Percentiles rank a stretch among this genome's conserved stretches.
Conservation (phyloP, 1,139 yeast species). For the Arxiozyma telluris region DNA sequence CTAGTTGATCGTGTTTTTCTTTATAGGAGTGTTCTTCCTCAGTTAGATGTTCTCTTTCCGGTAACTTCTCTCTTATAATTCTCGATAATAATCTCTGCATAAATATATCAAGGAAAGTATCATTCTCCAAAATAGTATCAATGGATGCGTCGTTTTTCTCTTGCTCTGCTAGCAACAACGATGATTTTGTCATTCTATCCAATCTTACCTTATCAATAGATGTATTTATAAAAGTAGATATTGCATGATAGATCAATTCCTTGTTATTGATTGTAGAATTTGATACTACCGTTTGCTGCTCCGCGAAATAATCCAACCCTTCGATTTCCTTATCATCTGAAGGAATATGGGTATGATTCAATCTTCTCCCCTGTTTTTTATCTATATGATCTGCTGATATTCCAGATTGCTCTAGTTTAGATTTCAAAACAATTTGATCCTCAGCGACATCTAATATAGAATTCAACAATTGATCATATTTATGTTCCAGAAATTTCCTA, state of each 20-base stretch:
- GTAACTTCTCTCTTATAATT: slow-evolving; percentile 40
- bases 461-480: slow-evolving; percentile 22
- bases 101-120: slow-evolving; percentile 51
- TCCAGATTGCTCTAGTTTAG: slow-evolving; percentile 12
- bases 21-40: slow-evolving; percentile 25
- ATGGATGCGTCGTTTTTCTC: neutral
- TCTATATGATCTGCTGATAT: slow-evolving; percentile 5
- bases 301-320: neutral
- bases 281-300: slow-evolving; percentile 33
- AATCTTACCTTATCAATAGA: slow-evolving; percentile 39
- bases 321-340: neutral
- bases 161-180: neutral
- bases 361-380: neutral
- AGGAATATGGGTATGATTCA: neutral
- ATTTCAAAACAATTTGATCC: neutral
- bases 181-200: slow-evolving; percentile 4
- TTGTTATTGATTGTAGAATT: neutral
- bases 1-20: slow-evolving; percentile 38
- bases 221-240: slow-evolving; percentile 47
- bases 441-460: slow-evolving; percentile 17
- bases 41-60: slow-evolving; percentile 38
- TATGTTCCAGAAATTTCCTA: slow-evolving; percentile 16
- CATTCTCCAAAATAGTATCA: slow-evolving; percentile 8
- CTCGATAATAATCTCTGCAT: slow-evolving; percentile 45
- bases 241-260: slow-evolving; percentile 47